Conservation (phyloP, 352 stramenopile species). For the Pythium rishiriense region DNA sequence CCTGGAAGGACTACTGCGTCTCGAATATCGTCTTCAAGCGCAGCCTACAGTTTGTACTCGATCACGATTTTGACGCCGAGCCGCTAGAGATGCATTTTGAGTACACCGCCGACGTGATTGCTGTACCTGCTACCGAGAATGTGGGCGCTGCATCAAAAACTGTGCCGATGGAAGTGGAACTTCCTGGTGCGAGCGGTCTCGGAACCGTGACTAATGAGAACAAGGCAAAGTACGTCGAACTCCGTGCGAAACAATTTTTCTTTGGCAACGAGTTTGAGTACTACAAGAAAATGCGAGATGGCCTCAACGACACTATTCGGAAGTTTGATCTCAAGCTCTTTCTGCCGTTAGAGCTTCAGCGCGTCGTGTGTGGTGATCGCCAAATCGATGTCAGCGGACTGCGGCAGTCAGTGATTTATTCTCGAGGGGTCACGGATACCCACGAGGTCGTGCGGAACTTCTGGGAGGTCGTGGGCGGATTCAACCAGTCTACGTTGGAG, state of each 20-base stretch:
- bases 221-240: slow-evolving; percentile 62
- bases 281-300: slow-evolving; percentile 64
- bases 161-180: slow-evolving; percentile 65
- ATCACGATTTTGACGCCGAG: slow-evolving; percentile 60
- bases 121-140: slow-evolving; percentile 28
- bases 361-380: slow-evolving; percentile 46
- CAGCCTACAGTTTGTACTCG: slow-evolving; percentile 64
- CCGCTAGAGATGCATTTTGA: slow-evolving; percentile 72
- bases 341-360: slow-evolving; percentile 49
- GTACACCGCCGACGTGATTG: slow-evolving; percentile 46
- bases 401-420: slow-evolving; percentile 65
- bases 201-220: slow-evolving; percentile 65
- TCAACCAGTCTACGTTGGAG: slow-evolving; percentile 50
- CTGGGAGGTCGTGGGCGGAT: slow-evolving; percentile 62
- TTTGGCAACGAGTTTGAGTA: slow-evolving; percentile 55
- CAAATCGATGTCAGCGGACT: slow-evolving; percentile 54
- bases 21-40: slow-evolving; percentile 55
- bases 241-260: slow-evolving; percentile 64
- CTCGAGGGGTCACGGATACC: slow-evolving; percentile 39
- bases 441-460: slow-evolving; percentile 54
- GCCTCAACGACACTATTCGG: slow-evolving; percentile 56
- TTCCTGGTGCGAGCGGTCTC: slow-evolving; percentile 35
- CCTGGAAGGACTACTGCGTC: slow-evolving; percentile 65
- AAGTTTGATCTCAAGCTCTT: slow-evolving; percentile 62
- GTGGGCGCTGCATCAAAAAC: slow-evolving; percentile 4